Base-by-base conservation (phyloP, 345 rosid species). In the Corymbia maculata region DNA sequence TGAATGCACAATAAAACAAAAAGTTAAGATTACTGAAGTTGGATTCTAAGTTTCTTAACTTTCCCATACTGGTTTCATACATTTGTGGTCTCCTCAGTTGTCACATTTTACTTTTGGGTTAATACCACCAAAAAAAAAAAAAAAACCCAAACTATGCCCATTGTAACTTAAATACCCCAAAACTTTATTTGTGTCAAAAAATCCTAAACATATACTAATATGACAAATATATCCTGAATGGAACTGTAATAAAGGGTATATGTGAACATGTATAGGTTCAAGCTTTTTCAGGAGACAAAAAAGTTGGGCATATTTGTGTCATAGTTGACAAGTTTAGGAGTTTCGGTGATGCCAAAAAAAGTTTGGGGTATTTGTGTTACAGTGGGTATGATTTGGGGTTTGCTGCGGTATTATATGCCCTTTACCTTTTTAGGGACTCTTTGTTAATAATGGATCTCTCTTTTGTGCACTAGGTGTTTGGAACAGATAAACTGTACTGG, bases 401-500 rank as follows among this genome's bases (percentile, higher is more conserved):
- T 4, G 42, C 42, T 36, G 61, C 8, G 61, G 61, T 22, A 22
- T 55, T 22, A 36, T 36, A 36, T 55, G 28, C 61, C 28, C 28
- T 75, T 19, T 36, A 19, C 82, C 2, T 75, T 61, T n/a, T 64
- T 64, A 64, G 82, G 44, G 82, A 75, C 8, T 68, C 89, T 47
- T 9, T 52, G 22, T 52, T 51, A 51, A 21, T 32, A 26, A 70
- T 26, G 19, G 79, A 26, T 85, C 79, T 70, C 7, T 87, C 45
- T 84, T 87, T n/a, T 52, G 86, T 75, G 28, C 15, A 51, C 87
- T 90, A 96, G 99, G 99, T 96, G n/a, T 95, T 96, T 92, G 99
- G 99, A 66, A 93, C 92, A 89, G 99, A 96, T 90, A 94, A 93
- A 88, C 90, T 94, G 61, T 94, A 95, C 88, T 97, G 99, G 98